These are phyloP conservation scores for Podaxis sp. DNA, from an alignment of 768 basidiomycete genomes.

Conservation along the genomic window DNA sequence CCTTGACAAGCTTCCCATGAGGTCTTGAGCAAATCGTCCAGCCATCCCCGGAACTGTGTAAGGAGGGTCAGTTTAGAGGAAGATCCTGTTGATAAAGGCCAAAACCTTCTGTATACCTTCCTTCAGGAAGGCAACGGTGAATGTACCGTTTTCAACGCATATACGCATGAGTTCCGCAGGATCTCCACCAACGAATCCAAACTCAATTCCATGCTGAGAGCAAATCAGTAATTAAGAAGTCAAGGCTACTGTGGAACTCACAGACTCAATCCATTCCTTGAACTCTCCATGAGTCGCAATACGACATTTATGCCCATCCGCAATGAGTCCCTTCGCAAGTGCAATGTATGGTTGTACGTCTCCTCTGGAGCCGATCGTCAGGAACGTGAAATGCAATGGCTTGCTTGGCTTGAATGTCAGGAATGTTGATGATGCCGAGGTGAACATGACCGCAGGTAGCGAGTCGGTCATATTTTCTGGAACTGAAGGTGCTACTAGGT, in stretches of 20 bases:
- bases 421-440: conserved; percentile 93
- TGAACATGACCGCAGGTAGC: conserved; percentile 92
- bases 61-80: conserved; percentile 10
- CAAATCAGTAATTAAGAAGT: not conserved
- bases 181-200: conserved; percentile 91
- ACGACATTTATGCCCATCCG: conserved; percentile 83
- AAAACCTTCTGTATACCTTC: conserved; percentile 83
- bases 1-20: conserved; percentile 97
- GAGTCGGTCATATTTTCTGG: conserved; percentile 65
- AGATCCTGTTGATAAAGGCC: conserved; percentile 4
- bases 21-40: conserved; percentile 92
- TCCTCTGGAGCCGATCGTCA: conserved; percentile 95
- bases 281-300: conserved; percentile 98
- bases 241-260: conserved; percentile 36
- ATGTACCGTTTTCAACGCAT: conserved; percentile 97
- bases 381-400: conserved; percentile 84
- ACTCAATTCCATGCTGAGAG: conserved; percentile 90
- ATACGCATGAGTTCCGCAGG: conserved; percentile 98
- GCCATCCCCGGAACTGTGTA: conserved; percentile 90
- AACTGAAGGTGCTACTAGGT: conserved; percentile 39
- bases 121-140: conserved; percentile 92
- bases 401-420: conserved; percentile 92
- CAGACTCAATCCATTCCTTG: conserved; percentile 91
- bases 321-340: conserved; percentile 85
- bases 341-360: conserved; percentile 99